A percentile compares a stretch with the other conserved stretches of the same genome.
Evolutionary conservation across 1,139 yeast genomes (phyloP).

Genomic region (Candida albicans): DNA sequence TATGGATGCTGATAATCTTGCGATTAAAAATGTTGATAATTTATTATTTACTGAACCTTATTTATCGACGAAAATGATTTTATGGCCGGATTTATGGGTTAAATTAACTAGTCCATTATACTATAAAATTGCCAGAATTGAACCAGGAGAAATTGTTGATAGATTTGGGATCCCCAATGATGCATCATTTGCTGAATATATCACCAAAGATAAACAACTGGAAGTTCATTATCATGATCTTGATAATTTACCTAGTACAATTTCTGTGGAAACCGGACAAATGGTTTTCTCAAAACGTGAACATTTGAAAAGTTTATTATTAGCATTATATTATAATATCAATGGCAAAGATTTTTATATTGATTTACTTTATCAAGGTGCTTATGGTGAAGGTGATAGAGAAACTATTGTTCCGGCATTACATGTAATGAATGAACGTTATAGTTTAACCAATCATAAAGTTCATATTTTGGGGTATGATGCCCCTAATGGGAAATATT

Average conservation of each 20-base stretch:
- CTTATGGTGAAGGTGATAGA: constrained; percentile 39
- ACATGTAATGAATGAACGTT: constrained; percentile 36
- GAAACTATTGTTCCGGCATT: constrained; percentile 43
- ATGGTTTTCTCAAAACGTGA: constrained; percentile 33
- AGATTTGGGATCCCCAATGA: constrained; percentile 34
- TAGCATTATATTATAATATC: constrained; percentile 35
- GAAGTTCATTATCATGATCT: constrained; percentile 35
- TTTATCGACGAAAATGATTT: constrained; percentile 27
- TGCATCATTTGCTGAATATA: constrained; percentile 22
- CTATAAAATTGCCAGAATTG: constrained; percentile 35
- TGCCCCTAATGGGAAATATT: constrained; percentile 19
- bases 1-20: constrained; percentile 38
- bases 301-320: constrained; percentile 30
- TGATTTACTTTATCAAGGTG: constrained; percentile 37
- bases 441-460: constrained; percentile 25
- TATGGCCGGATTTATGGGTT: constrained; percentile 45
- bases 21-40: constrained; percentile 33
- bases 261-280: constrained; percentile 38
- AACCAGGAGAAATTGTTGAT: constrained; percentile 29
- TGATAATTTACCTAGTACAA: constrained; percentile 30
- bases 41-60: constrained; percentile 28
- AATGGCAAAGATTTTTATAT: constrained; percentile 30
- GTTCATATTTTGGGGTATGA: constrained; percentile 29
- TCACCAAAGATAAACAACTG: constrained; percentile 17
- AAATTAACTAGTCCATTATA: constrained; percentile 35